Evolutionary conservation across 441 rosid species (phyloP).

Genomic region (Euphorbia celastroides): DNA sequence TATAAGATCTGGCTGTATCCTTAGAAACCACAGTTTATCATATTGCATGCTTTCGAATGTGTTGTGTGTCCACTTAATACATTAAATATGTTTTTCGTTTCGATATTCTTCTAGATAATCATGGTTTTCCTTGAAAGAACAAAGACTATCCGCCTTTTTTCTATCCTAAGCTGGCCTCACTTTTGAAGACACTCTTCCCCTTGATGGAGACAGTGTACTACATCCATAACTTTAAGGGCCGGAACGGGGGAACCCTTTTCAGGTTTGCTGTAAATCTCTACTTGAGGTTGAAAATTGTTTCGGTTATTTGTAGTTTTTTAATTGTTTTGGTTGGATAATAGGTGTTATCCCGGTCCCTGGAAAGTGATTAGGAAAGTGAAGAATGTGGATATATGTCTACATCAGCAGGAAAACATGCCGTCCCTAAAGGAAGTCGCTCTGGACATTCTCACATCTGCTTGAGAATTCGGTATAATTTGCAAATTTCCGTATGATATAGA

Average conservation of each 20-base stretch:
- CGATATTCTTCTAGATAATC: too few relatives aligned
- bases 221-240: constrained; percentile 92
- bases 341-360: constrained; percentile 97
- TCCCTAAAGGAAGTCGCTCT: constrained; percentile 88
- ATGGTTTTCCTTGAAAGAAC: constrained; percentile 32
- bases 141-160: constrained; percentile 89
- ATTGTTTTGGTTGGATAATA: constrained; percentile 7
- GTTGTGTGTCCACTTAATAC: too few relatives aligned
- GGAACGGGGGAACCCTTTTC: constrained; percentile 80
- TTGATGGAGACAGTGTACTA: constrained; percentile 86
- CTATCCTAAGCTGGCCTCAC: constrained; percentile 89
- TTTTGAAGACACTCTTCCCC: constrained; percentile 65
- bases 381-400: constrained; percentile 42
- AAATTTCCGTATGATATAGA: not conserved
- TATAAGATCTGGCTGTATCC: constrained; percentile 97
- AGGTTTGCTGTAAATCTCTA: constrained; percentile 37
- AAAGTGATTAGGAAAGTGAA: constrained; percentile 61
- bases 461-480: constrained; percentile 14
- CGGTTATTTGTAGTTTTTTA: not conserved
- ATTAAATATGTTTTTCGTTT: too few relatives aligned
- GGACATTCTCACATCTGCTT: constrained; percentile 60
- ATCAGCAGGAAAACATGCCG: constrained; percentile 80
- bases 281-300: not conserved
- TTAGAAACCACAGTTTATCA: constrained; percentile 20
- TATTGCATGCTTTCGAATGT: not conserved